A percentile compares a stretch with the other conserved stretches of the same genome.
These are phyloP conservation scores for Marasmius tenuissimus DNA, from an alignment of 1,284 basidiomycete genomes.

Conservation along the genomic window DNA sequence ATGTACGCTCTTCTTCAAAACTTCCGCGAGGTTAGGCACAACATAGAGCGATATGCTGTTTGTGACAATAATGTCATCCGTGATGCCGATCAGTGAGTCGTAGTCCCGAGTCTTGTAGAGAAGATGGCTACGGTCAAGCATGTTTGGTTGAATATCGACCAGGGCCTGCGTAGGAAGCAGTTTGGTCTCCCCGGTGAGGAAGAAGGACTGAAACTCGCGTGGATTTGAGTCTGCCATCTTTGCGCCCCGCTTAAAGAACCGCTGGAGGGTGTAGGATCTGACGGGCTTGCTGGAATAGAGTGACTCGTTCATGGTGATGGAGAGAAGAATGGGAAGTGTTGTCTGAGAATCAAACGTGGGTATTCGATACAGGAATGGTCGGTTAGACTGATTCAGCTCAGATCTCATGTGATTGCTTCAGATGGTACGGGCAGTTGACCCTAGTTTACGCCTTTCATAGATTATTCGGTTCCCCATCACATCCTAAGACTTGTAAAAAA, in stretches of 20 bases:
- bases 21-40: constrained; percentile 1
- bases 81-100: constrained; percentile 18
- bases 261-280: neutral
- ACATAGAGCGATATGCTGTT: constrained; percentile 6
- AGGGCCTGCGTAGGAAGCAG: neutral
- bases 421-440: no score
- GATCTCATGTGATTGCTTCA: no score
- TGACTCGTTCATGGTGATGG: no score
- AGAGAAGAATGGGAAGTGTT: no score
- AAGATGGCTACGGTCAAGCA: neutral
- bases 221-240: no score
- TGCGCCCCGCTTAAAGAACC: neutral
- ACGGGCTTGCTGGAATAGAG: no score
- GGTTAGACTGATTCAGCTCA: no score
- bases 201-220: neutral
- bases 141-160: neutral
- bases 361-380: no score
- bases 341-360: no score
- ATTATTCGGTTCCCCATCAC: no score
- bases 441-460: no score
- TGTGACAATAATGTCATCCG: constrained; percentile 7
- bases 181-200: neutral
- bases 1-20: constrained; percentile 6
- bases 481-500: no score
- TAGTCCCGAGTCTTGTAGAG: constrained; percentile 10